phyloP scores from a whole-genome alignment of 352 stramenopile genomes.

The Saprolegnia parasitica region DNA sequence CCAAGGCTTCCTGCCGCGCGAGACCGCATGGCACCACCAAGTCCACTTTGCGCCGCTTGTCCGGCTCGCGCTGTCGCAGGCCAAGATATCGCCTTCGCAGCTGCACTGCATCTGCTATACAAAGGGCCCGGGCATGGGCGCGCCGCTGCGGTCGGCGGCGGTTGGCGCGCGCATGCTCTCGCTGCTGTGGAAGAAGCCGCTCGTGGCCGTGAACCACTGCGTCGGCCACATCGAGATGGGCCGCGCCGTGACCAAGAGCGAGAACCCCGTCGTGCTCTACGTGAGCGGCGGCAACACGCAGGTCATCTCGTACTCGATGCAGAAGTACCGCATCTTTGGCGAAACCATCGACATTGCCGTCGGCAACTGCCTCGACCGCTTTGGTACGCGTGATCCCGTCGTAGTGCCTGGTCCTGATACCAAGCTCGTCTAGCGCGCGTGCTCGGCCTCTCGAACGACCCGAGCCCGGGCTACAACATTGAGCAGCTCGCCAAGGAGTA shows the following conservation, averaged over 20 bases:
- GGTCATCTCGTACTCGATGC: conserved; percentile 88
- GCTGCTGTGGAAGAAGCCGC: conserved; percentile 92
- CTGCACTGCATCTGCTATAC: conserved; percentile 95
- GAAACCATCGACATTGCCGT: conserved; percentile 99
- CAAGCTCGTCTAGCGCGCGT: conserved; percentile 59
- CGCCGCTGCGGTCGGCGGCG: conserved; percentile 93
- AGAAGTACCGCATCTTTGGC: conserved; percentile 95
- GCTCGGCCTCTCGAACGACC: conserved; percentile 97
- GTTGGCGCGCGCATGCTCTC: conserved; percentile 93
- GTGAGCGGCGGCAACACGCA: conserved; percentile 99
- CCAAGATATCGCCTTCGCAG: conserved; percentile 76
- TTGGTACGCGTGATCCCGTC: conserved; percentile 47
- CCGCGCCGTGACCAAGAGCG: conserved; percentile 91
- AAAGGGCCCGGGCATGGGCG: conserved; percentile 98
- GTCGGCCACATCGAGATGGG: conserved; percentile 99
- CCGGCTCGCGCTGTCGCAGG: conserved; percentile 90
- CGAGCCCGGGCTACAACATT: conserved; percentile 98
- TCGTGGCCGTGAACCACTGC: conserved; percentile 99
- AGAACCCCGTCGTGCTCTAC: conserved; percentile 98
- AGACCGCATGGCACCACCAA: conserved; percentile 99
- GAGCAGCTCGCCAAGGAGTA: conserved; percentile 96
- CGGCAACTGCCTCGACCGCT: conserved; percentile 99
- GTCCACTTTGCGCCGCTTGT: conserved; percentile 95
- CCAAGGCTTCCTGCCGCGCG: conserved; percentile 96
- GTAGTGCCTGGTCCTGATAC: too few relatives aligned